Evolutionary conservation across 805 yeast species (phyloP), one percentile per base, ranked within the genome.

Genomic region (Phaffomyces thermotolerans): DNA sequence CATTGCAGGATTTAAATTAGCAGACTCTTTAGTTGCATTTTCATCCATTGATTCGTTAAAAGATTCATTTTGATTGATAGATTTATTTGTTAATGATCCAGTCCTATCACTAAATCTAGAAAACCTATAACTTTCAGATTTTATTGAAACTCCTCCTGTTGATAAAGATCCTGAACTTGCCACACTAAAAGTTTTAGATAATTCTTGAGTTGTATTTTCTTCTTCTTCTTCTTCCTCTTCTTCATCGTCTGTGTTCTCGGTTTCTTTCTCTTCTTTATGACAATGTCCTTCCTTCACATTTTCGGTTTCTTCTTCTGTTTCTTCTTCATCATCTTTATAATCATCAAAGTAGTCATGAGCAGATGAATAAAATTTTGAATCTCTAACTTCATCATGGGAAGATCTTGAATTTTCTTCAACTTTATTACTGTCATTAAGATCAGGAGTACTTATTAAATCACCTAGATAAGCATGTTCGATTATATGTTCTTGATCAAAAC

Each of bases 81-180:
- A 43, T 39, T 25, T 34, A 27, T 52, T 53, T 3, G 59, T 52
- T 18, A 55, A 46, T 15, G 59, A 52, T 6, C 55, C 53, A 3
- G 56, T 45, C 30, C 57, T 40, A 25, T 54, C 59, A 39, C 58
- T 55, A 20, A 49, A 1, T 46, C 46, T 56, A 6, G 58, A 54
- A n/a, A 52, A 46, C 45, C 59, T 48, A 27, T 43, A 49, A 9
- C 45, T 49, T 34, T 55, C 60, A 43, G 61, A 52, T 31, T 45
- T 53, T 13, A 59, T 50, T 3, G 65, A 59, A 40, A 50, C 52
- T 14, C 59, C 58, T 8, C 65, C 65, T 0, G 65, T 60, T 4
- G 65, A 60, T 15, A 60, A 39, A 0, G 65, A 60, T 0, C 65
- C 65, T 1, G 58, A 58, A 20, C 52, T 54, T 39, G 51, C 47